phyloP scores from a whole-genome alignment of 495 filamentous ascomycete genomes.

The Penicillium cosmopolitanum region DNA sequence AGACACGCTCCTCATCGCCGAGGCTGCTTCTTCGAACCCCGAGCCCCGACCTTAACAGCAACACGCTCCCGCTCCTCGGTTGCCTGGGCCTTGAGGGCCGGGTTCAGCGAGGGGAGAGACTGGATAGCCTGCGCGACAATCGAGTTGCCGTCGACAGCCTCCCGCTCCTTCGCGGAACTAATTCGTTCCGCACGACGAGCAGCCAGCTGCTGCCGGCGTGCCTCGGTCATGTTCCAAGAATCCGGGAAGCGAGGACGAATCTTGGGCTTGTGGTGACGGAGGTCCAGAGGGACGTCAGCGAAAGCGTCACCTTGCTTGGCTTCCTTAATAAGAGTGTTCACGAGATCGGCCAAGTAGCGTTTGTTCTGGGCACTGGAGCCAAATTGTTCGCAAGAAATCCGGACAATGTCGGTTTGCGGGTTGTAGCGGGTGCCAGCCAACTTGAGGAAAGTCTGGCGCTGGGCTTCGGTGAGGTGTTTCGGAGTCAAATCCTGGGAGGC shows the following conservation, averaged over 20 bases:
- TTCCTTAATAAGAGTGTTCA: constrained; percentile 72
- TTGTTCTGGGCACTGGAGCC: constrained; percentile 93
- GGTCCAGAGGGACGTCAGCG: constrained; percentile 86
- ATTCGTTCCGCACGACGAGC: constrained; percentile 54
- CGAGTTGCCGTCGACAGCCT: constrained; percentile 41
- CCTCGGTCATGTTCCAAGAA: constrained; percentile 76
- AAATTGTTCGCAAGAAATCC: constrained; percentile 91
- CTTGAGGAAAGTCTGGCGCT: constrained; percentile 84
- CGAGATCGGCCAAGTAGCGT: constrained; percentile 79
- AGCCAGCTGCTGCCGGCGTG: constrained; percentile 66
- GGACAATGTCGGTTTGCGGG: constrained; percentile 78
- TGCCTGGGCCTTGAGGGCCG: constrained; percentile 35
- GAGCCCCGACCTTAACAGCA: constrained; percentile 38
- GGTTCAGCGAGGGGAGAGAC: constrained; percentile 41
- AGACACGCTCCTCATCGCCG: constrained; percentile 30
- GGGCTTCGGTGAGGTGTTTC: constrained; percentile 60
- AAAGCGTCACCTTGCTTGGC: constrained; percentile 86
- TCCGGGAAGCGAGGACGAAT: constrained; percentile 70
- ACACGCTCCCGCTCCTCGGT: constrained; percentile 45
- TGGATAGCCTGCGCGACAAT: constrained; percentile 39
- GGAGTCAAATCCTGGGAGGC: constrained; percentile 65
- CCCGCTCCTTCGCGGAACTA: constrained; percentile 28
- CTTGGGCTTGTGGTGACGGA: constrained; percentile 81
- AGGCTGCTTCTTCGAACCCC: constrained; percentile 28
- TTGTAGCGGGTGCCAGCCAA: constrained; percentile 89